Conservation (phyloP, 495 filamentous ascomycete genomes). For the Penicillium goetzii region DNA sequence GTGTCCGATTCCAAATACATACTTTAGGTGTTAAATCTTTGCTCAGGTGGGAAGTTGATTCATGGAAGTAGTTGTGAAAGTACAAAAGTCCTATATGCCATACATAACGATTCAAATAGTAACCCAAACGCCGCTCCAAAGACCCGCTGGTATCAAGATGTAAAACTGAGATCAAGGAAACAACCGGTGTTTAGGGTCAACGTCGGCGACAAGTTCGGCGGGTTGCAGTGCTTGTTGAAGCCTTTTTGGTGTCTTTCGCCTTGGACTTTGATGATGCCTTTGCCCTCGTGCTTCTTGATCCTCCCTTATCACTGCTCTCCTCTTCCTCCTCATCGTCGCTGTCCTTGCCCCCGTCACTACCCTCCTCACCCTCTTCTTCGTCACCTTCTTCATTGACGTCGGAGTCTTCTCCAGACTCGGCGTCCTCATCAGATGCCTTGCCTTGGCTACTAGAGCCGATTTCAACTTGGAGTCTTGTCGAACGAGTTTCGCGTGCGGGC, state of each 20-base stretch:
- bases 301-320: conserved; percentile 40
- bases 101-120: neutral
- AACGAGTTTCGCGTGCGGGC: conserved; percentile 46
- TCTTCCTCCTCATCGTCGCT: conserved; percentile 36
- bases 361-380: conserved; percentile 33
- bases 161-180: conserved; percentile 10
- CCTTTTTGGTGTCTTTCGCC: conserved; percentile 40
- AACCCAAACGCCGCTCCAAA: conserved; percentile 17
- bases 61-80: conserved; percentile 2
- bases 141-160: conserved; percentile 35
- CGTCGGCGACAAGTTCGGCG: conserved; percentile 46
- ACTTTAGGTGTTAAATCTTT: neutral
- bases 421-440: conserved; percentile 45
- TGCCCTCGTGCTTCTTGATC: conserved; percentile 47
- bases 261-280: conserved; percentile 44
- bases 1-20: neutral
- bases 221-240: conserved; percentile 34
- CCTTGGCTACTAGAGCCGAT: conserved; percentile 34
- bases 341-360: conserved; percentile 25
- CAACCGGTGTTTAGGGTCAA: conserved; percentile 14
- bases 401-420: conserved; percentile 45
- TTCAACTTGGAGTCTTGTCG: conserved; percentile 48
- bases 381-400: conserved; percentile 46
- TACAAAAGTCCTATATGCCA: neutral
- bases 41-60: neutral